Evolutionary conservation across 352 stramenopile species (phyloP).

Genomic region (Discostella stelligera): DNA sequence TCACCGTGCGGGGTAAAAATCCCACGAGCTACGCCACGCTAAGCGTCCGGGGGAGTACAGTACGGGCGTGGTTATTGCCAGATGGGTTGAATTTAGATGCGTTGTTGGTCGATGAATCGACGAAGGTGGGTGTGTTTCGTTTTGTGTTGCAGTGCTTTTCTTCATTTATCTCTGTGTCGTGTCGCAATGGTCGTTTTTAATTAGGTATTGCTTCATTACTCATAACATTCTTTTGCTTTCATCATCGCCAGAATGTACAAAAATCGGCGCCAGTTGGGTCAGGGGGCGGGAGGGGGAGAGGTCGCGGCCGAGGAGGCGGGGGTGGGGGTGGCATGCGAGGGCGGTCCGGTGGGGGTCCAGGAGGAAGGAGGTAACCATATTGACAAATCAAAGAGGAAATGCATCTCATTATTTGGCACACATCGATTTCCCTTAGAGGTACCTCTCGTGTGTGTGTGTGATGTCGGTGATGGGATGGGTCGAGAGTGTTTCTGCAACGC

Average conservation of each 20-base stretch:
- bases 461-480: too few relatives aligned
- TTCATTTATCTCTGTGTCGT: constrained; percentile 5
- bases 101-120: constrained; percentile 96
- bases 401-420: too few relatives aligned
- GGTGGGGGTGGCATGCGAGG: constrained; percentile 13
- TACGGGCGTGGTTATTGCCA: constrained; percentile 87
- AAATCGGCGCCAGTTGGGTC: constrained; percentile 46
- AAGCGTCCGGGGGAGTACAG: constrained; percentile 97
- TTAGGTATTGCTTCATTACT: background rate
- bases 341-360: constrained; percentile 8
- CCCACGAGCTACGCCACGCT: constrained; percentile 94
- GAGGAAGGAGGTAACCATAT: constrained; percentile 16
- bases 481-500: background rate
- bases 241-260: constrained; percentile 29
- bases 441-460: background rate
- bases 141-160: background rate
- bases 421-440: background rate
- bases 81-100: constrained; percentile 98
- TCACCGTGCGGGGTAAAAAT: constrained; percentile 89
- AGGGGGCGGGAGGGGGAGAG: constrained; percentile 51
- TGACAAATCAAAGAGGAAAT: too few relatives aligned
- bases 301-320: constrained; percentile 47
- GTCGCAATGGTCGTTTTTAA: background rate
- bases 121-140: constrained; percentile 80
- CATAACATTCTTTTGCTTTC: background rate